Conservation (phyloP, 257 asterid genomes). For the Misopates orontium region DNA sequence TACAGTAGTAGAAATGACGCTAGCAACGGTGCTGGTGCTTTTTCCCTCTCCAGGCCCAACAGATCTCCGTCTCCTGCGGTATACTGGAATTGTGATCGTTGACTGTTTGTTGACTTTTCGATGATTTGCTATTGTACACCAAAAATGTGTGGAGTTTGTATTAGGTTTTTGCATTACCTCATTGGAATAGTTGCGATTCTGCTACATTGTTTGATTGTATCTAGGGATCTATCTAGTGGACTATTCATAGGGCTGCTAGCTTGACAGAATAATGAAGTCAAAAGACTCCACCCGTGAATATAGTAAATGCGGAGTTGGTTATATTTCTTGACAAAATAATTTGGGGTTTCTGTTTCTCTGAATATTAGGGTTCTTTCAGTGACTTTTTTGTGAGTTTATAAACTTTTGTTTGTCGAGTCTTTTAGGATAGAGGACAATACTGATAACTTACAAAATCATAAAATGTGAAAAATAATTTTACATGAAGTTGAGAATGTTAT, state of each 20-base stretch:
- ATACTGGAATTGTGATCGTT: slow-evolving; percentile 14
- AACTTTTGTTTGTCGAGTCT: slow-evolving; percentile 12
- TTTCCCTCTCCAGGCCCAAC: slow-evolving; percentile 62
- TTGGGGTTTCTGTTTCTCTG: background rate
- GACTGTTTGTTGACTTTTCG: background rate
- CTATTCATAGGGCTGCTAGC: background rate
- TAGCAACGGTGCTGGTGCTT: slow-evolving; percentile 37
- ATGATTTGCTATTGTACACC: background rate
- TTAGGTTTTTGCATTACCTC: background rate
- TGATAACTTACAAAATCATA: no score
- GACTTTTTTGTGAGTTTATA: slow-evolving; percentile 11
- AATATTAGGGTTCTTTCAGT: background rate
- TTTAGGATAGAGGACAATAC: background rate
- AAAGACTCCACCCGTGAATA: background rate
- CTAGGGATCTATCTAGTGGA: no score
- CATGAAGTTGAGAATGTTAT: background rate
- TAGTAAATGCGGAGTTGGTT: slow-evolving; percentile 1
- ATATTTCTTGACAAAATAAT: background rate
- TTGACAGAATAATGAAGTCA: background rate
- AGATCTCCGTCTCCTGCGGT: slow-evolving; percentile 99
- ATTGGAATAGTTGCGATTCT: no score
- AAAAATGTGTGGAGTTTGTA: slow-evolving; percentile 4
- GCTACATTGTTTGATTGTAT: no score
- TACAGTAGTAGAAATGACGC: slow-evolving; percentile 21
- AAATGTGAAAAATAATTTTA: slow-evolving; percentile 8